A percentile compares a stretch with the other conserved stretches of the same genome.
Evolutionary conservation across 2,329 filamentous ascomycete species (phyloP).

Genomic region (Alternaria conjuncta): DNA sequence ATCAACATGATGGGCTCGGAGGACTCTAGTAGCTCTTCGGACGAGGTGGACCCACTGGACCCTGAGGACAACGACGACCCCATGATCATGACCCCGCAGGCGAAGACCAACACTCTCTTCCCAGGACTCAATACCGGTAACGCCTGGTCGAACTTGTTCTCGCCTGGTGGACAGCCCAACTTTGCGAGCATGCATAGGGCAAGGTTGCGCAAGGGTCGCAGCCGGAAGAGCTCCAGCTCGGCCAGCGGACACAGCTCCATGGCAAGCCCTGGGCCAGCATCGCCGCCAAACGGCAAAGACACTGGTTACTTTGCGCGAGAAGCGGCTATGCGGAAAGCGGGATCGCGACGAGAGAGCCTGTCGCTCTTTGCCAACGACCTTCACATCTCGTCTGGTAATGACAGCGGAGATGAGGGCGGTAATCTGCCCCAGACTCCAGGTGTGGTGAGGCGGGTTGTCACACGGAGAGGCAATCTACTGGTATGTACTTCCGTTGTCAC

Average conservation of each 20-base stretch:
- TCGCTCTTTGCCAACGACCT: constrained; percentile 90
- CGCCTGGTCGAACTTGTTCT: constrained; percentile 70
- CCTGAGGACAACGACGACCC: constrained; percentile 65
- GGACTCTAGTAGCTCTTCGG: constrained; percentile 73
- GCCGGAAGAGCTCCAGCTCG: constrained; percentile 71
- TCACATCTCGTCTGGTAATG: constrained; percentile 78
- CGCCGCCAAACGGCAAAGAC: constrained; percentile 70
- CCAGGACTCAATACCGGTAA: constrained; percentile 48
- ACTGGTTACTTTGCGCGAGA: constrained; percentile 63
- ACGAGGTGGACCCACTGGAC: constrained; percentile 58
- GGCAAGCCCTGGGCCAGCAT: constrained; percentile 73
- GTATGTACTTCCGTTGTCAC: constrained; percentile 59
- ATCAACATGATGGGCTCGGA: constrained; percentile 81
- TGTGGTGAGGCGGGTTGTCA: constrained; percentile 83
- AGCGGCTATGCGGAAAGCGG: constrained; percentile 55
- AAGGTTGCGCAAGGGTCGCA: constrained; percentile 64
- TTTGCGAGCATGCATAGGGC: constrained; percentile 79
- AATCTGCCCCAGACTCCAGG: constrained; percentile 64
- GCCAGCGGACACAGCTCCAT: constrained; percentile 74
- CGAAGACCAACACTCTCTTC: constrained; percentile 62
- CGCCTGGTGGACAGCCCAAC: constrained; percentile 71
- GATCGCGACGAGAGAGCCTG: constrained; percentile 81
- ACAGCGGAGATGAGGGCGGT: constrained; percentile 74
- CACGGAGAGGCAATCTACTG: constrained; percentile 84
- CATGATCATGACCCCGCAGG: constrained; percentile 83